Percentiles rank a stretch among this genome's conserved stretches.
Evolutionary conservation across 2,329 filamentous ascomycete species (phyloP).

Genomic region (Penicillium expansum): DNA sequence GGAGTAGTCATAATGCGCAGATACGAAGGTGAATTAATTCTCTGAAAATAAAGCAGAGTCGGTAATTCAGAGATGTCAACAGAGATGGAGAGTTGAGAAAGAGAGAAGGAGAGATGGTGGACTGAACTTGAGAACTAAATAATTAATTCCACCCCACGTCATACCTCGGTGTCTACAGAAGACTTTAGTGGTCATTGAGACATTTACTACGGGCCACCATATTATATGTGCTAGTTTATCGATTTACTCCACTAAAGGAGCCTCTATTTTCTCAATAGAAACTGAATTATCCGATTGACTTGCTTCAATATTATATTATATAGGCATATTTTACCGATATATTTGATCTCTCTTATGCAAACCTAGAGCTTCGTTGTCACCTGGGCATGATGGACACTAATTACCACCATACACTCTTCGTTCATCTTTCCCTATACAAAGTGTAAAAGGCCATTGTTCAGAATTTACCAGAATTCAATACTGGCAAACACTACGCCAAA

Average conservation of each 20-base stretch:
- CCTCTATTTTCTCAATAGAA: too few relatives aligned
- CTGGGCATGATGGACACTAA: not conserved
- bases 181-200: accelerated
- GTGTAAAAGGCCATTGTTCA: not conserved
- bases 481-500: not conserved
- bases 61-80: not conserved
- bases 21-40: not conserved
- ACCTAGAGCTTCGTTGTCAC: not conserved
- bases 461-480: not conserved
- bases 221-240: not conserved
- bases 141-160: slow-evolving; percentile 2
- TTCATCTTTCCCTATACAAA: not conserved
- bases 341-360: too few relatives aligned
- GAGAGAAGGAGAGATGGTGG: not conserved
- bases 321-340: too few relatives aligned
- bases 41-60: not conserved
- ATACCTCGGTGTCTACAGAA: not conserved
- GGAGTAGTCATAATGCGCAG: slow-evolving; percentile 47
- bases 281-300: not conserved
- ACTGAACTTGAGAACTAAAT: not conserved
- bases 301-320: not conserved
- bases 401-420: not conserved
- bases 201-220: not conserved
- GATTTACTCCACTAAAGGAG: too few relatives aligned
- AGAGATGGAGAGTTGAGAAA: not conserved